A percentile compares a stretch with the other conserved stretches of the same genome.
Conservation (phyloP, 176 grass and related monocot species). For the Oryza meyeriana region DNA sequence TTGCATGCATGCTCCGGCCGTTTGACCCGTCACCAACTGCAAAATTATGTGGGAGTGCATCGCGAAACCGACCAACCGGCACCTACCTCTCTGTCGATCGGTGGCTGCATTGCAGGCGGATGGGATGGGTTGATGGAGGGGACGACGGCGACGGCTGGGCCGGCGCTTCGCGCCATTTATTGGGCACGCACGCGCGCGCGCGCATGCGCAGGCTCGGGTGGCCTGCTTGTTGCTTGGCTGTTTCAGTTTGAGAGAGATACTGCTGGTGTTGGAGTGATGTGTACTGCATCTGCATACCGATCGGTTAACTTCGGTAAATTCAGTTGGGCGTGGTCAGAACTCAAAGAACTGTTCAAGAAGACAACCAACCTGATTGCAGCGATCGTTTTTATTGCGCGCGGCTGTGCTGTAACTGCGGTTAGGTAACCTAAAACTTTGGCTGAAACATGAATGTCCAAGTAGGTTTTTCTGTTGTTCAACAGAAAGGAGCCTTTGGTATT, state of each 20-base stretch:
- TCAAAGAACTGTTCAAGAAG: background rate
- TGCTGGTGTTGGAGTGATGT: background rate
- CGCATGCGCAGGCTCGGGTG: background rate
- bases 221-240: background rate
- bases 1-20: background rate
- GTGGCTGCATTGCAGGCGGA: background rate
- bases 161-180: background rate
- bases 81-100: background rate
- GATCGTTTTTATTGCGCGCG: background rate
- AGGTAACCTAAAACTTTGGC: background rate
- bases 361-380: background rate
- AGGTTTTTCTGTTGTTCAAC: too few relatives aligned
- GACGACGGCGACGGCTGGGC: background rate
- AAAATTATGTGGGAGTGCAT: background rate
- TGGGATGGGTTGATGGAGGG: background rate
- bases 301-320: background rate
- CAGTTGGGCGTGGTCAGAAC: background rate
- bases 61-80: background rate
- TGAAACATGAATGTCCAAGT: too few relatives aligned
- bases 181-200: background rate
- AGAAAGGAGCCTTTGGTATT: too few relatives aligned
- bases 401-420: background rate
- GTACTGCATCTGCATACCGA: background rate
- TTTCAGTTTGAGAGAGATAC: background rate
- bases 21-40: conserved; percentile 13